Evolutionary conservation across 2,329 filamentous ascomycete species (phyloP).

Genomic region (Macrophomina tecta): DNA sequence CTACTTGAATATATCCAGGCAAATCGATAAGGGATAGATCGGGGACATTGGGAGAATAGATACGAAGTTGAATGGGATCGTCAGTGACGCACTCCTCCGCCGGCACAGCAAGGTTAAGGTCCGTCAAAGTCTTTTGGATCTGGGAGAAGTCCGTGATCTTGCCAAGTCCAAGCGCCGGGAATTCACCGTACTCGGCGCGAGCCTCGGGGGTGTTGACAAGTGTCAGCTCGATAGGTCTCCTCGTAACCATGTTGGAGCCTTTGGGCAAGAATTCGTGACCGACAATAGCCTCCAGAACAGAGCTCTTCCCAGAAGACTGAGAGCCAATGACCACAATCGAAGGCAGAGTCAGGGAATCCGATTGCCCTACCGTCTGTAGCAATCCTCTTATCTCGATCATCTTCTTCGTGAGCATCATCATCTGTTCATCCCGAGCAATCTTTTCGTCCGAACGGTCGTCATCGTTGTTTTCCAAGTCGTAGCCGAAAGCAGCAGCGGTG

Average conservation of each 20-base stretch:
- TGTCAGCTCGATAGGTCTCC: conserved; percentile 93
- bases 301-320: conserved; percentile 97
- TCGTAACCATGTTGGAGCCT: conserved; percentile 98
- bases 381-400: conserved; percentile 99
- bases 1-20: conserved; percentile 96
- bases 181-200: conserved; percentile 90
- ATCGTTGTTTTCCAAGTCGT: conserved; percentile 70
- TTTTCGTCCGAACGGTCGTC: conserved; percentile 70
- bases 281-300: conserved; percentile 93
- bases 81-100: conserved; percentile 92
- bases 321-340: conserved; percentile 99
- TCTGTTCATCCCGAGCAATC: conserved; percentile 88
- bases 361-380: conserved; percentile 89
- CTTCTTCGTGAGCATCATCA: conserved; percentile 99
- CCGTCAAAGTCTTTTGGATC: conserved; percentile 91
- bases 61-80: conserved; percentile 93
- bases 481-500: conserved; percentile 78
- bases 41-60: conserved; percentile 93
- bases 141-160: conserved; percentile 91
- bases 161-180: conserved; percentile 86
- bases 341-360: conserved; percentile 82
- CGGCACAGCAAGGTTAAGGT: conserved; percentile 91
- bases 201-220: conserved; percentile 92
- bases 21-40: conserved; percentile 96
- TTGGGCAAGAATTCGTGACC: conserved; percentile 98